A percentile compares a stretch with the other conserved stretches of the same genome.
Conservation (phyloP, 768 basidiomycete genomes). For the Hortiboletus campestris region DNA sequence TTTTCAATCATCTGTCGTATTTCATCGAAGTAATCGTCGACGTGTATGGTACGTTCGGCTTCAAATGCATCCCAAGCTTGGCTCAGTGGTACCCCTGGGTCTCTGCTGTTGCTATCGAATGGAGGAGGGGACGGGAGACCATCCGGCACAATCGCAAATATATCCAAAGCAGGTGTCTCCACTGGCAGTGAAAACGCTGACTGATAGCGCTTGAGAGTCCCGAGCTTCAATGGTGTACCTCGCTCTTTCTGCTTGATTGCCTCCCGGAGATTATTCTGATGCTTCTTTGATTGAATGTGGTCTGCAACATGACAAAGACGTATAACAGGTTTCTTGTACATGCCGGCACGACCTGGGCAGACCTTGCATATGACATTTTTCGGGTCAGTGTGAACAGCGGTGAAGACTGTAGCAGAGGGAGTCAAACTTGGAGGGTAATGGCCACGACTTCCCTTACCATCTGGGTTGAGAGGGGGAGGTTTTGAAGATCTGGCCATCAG, state of each 20-base stretch:
- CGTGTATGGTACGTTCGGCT: not conserved
- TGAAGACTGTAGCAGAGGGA: not conserved
- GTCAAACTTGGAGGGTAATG: too few relatives aligned
- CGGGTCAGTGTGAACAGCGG: not conserved
- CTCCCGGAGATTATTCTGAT: not conserved
- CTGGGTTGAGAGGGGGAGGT: not conserved
- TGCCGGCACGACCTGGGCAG: not conserved
- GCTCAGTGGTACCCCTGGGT: not conserved
- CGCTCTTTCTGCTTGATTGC: not conserved
- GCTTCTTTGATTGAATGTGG: not conserved
- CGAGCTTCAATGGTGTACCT: not conserved
- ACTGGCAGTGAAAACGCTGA: not conserved
- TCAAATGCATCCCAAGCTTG: conserved; percentile 8
- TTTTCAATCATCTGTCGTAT: not conserved
- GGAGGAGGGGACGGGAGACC: not conserved
- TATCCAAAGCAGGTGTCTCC: not conserved
- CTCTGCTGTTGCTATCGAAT: not conserved
- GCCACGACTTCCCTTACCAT: not conserved
- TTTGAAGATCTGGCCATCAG: not conserved
- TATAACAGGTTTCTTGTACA: not conserved
- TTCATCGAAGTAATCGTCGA: conserved; percentile 5
- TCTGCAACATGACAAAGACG: not conserved
- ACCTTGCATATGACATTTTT: not conserved
- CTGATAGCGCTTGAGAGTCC: not conserved
- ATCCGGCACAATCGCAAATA: not conserved